Base-by-base conservation (phyloP, 2,329 filamentous ascomycete species). In the Chrysoporthe deuterocubensis region DNA sequence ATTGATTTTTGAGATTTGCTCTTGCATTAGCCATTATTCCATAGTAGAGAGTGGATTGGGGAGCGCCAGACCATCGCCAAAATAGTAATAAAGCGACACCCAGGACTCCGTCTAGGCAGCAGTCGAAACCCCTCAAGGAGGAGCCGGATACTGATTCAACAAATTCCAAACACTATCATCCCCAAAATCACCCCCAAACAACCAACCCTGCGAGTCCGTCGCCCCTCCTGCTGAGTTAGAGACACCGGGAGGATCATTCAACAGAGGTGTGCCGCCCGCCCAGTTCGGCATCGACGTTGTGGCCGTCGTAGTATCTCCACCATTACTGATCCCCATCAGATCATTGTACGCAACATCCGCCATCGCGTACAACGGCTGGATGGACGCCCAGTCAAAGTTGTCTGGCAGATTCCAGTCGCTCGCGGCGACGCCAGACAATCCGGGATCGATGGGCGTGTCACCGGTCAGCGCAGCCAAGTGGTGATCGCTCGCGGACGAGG, bases 341-440 rank as follows among this genome's bases (percentile, higher is more conserved):
- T 88, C 83, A 70, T 89, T 86, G 72, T 84, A 88, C 0, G 87
- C 76, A 5, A 89, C 77, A 71, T 89, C 87, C 26, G 83, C 82
- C 67, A 84, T 86, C 0, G 87, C 84, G 65, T 86, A 87, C 68
- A 88, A 81, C 18, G 86, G 85, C 70, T 84, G 81, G 67, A 89
- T 81, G 13, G 78, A 77, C 32, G 82, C 77, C 72, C 87, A 83
- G 71, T 84, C 82, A 68, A 86, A 84, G 66, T 79, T 76, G 7
- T 78, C 76, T 1, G 83, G 82, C 54, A 82, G 71, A 18, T 76
- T 74, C 80, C 81, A 84, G 60, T 81, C 78, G 48, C 44, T 56
- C 6, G 63, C n/a, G 26, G 58, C 26, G 48, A 60, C 26, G 9
- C 44, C 68, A 11, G 56, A 18, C 5, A 65, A 50, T 16, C 62